Evolutionary conservation across 768 basidiomycete species (phyloP).

Genomic region (Boletus vinaceobasis): DNA sequence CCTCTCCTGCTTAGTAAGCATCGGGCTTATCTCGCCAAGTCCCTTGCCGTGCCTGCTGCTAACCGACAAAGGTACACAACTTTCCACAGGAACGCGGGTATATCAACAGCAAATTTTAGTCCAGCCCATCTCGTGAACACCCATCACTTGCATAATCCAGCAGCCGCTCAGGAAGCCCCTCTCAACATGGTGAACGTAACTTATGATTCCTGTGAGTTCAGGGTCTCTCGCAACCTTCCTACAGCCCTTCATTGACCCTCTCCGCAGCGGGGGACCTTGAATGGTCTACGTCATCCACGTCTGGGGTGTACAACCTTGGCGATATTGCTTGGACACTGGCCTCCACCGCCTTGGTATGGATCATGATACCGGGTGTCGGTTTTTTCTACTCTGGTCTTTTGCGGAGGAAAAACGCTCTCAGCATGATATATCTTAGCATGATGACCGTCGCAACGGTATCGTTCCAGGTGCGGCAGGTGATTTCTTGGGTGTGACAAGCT

Average conservation of each 20-base stretch:
- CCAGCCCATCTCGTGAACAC: neutral
- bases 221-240: rapidly evolving
- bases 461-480: conserved; percentile 73
- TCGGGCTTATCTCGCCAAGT: conserved; percentile 20
- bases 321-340: conserved; percentile 70
- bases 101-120: conserved; percentile 11
- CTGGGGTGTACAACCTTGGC: conserved; percentile 52
- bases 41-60: neutral
- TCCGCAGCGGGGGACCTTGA: conserved; percentile 39
- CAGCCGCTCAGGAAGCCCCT: neutral
- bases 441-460: conserved; percentile 74
- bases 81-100: conserved; percentile 21
- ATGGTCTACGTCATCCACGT: conserved; percentile 20
- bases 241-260: neutral
- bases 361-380: conserved; percentile 84
- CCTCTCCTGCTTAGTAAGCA: conserved; percentile 21
- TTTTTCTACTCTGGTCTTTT: conserved; percentile 91
- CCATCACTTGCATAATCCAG: neutral
- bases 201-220: conserved; percentile 38
- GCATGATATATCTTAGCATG: conserved; percentile 82
- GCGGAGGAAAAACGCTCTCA: conserved; percentile 89
- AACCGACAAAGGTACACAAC: conserved; percentile 8
- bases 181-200: conserved; percentile 42
- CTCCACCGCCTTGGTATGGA: conserved; percentile 77
- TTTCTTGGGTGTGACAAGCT: conserved; percentile 3